Evolutionary conservation across 768 basidiomycete species (phyloP), one percentile per base, ranked within the genome.

Genomic region (Saitozyma sp.): DNA sequence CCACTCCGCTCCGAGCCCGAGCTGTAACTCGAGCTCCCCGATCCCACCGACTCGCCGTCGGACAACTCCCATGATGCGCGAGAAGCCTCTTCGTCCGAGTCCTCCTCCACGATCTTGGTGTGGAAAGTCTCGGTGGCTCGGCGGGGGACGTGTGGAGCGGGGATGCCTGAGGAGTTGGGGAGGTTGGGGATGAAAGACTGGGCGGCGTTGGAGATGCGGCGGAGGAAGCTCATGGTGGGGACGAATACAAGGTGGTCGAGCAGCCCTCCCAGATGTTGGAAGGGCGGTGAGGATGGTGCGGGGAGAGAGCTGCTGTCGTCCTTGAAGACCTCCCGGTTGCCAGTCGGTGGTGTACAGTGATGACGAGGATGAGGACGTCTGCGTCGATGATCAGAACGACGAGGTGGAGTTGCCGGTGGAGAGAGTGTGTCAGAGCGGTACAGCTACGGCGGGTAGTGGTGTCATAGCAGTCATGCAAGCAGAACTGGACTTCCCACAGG

Each of bases 51-150:
- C 3, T 58, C 69, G 42, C 41, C 56, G 39, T 75, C 73, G 17
- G 73, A 75, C 10, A 75, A 40, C 62, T 75, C 73, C 73, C 73
- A 75, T 8, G 73, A 75, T 8, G 68, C 66, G 45, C 68, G 57
- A 8, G 69, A 70, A n/a, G 50, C 64, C 19, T 67, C 49, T 10
- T 66, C 64, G 17, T 66, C 59, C 14, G 66, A 67, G 11, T 65
- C 58, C 8, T 69, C 67, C 48, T 58, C 53, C n/a, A 7, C 54
- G 42, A 43, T 58, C 59, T 66, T 45, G 56, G 41, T 6, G 53
- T 43, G 42, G 37, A 56, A 73, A 6, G 73, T 71, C 50, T 74
- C 73, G 42, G 65, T 71, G 0, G 70, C 65, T 50, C 70, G 63
- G 20, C 69, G 65, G 43, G 73, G 70, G 5, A 74, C 68, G 55